phyloP scores from a whole-genome alignment of 164 flowering plant species.

The Aristolochia contorta region DNA sequence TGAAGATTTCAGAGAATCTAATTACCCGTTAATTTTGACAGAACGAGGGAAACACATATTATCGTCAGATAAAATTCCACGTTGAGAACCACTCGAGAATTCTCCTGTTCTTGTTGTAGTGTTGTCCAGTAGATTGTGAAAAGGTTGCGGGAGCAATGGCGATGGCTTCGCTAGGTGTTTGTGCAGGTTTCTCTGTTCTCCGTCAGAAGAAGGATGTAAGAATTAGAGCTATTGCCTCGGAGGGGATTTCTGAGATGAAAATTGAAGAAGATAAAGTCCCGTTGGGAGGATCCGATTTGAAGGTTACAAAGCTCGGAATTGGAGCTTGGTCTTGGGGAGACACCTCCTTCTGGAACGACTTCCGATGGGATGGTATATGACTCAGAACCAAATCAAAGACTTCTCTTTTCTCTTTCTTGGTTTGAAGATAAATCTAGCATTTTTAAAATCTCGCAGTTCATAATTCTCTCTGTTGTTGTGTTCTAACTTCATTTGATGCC shows the following conservation, averaged over 20 bases:
- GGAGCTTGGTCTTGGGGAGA: slow-evolving; percentile 99
- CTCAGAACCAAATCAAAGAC: background rate
- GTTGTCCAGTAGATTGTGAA: background rate
- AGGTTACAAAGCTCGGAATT: slow-evolving; percentile 71
- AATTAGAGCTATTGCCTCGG: slow-evolving; percentile 30
- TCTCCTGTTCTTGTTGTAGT: background rate
- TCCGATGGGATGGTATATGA: slow-evolving; percentile 74
- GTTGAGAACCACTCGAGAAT: background rate
- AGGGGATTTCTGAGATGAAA: slow-evolving; percentile 26
- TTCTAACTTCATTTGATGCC: background rate
- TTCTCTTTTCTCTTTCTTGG: background rate
- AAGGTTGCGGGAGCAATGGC: background rate
- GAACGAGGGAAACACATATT: no score
- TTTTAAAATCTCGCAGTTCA: background rate
- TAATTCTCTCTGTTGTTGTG: background rate
- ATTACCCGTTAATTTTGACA: no score
- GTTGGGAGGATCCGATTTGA: slow-evolving; percentile 77
- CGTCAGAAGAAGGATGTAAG: slow-evolving; percentile 9
- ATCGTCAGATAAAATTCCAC: no score
- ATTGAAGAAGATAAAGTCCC: slow-evolving; percentile 48
- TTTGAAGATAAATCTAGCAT: background rate
- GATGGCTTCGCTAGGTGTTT: slow-evolving; percentile 13
- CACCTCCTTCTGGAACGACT: slow-evolving; percentile 85
- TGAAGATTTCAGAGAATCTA: no score
- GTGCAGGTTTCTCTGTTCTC: slow-evolving; percentile 8